Base-by-base conservation (phyloP, 176 grass and related monocot species). In the Alopecurus myosuroides region DNA sequence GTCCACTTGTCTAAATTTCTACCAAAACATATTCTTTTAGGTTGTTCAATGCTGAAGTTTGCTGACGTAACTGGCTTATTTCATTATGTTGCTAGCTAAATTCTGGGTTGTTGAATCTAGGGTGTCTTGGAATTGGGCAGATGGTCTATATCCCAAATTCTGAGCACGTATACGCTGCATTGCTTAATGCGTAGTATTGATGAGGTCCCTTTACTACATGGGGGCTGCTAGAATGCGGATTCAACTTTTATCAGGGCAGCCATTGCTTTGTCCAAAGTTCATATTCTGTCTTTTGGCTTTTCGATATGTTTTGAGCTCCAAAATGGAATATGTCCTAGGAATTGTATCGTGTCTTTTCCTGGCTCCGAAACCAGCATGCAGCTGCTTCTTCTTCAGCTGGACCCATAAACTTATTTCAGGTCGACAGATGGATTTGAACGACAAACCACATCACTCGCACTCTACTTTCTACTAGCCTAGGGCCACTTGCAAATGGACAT, bases 221-320 rank as follows among this genome's bases (percentile, higher is more conserved):
- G 7, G 10, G 56, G 55, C 57, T 29, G 37, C 75, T 72, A 14
- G 49, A 61, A 60, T 42, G 35, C 74, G 8, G 50, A 23, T 42
- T 66, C 28, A 66, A 14, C 42, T 36, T 51, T 28, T 71, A 73
- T 10, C 70, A 83, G 61, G 48, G n/a, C 44, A 23, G 11, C 31
- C 57, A 11, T 77, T 29, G 58, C 26, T 77, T 51, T 61, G 71
- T 71, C 50, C 71, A 81, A 79, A 84, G 71, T 41, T 80, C 65
- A 36, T 49, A 58, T n/a, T n/a, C n/a, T 50, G 35, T 42, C 31
- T 23, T 74, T 58, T 10, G 44, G 41, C 17, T 81, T 77, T 81
- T 51, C 50, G 19, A 4, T 17, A 42, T 45, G 51, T 77, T 86
- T 29, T 62, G 33, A 77, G 81, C 77, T 60, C 29, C 46, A 55